These are phyloP conservation scores for Solanum microdontum DNA, from an alignment of 257 asterid species.

Conservation along the genomic window DNA sequence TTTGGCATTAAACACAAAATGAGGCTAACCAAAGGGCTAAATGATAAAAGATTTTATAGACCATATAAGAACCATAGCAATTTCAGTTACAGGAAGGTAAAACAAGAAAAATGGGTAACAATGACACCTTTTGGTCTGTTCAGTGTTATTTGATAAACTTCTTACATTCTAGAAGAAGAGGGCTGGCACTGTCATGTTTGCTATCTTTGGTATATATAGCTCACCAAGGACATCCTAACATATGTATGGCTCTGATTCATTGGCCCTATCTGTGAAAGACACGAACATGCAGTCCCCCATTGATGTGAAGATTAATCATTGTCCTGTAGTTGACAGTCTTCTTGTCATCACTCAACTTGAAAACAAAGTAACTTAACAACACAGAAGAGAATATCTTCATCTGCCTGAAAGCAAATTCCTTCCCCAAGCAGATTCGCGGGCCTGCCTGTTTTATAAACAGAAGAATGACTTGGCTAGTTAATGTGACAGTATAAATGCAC, in stretches of 20 bases:
- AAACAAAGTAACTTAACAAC: conserved; percentile 27
- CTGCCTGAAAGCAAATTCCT: conserved; percentile 56
- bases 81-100: background rate
- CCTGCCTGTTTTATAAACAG: conserved; percentile 31
- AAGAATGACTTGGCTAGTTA: background rate
- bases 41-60: background rate
- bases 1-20: background rate
- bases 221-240: background rate
- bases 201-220: background rate
- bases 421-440: conserved; percentile 46
- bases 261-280: background rate
- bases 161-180: background rate
- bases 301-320: conserved; percentile 44
- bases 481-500: background rate
- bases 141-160: background rate
- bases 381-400: conserved; percentile 52
- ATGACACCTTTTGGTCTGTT: background rate
- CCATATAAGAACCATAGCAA: background rate
- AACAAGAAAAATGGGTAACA: background rate
- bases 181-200: background rate
- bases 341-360: conserved; percentile 29
- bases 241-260: background rate
- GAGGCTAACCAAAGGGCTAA: background rate
- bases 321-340: conserved; percentile 33
- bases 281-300: conserved; percentile 28